Evolutionary conservation across 106 monocot species (phyloP).

Genomic region (Dendrobium catenatum): DNA sequence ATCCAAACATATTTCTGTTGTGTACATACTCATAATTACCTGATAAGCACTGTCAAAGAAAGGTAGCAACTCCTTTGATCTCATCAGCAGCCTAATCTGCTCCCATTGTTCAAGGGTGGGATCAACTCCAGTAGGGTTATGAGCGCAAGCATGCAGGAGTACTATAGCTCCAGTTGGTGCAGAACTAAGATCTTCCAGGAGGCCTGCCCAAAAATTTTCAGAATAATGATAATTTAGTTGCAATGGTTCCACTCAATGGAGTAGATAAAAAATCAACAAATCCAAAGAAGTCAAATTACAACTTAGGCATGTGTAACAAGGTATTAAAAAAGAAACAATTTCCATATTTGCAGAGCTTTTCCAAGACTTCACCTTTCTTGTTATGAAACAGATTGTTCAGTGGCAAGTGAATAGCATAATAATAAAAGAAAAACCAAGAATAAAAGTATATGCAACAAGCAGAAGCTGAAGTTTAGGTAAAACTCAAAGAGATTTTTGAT

Average conservation of each 20-base stretch:
- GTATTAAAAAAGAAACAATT: neutral
- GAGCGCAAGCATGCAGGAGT: conserved; percentile 96
- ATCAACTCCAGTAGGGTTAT: conserved; percentile 97
- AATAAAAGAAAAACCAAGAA: neutral
- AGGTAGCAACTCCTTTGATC: conserved; percentile 75
- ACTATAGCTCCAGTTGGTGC: conserved; percentile 76
- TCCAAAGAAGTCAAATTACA: neutral
- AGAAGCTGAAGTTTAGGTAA: neutral
- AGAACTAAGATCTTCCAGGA: conserved; percentile 71
- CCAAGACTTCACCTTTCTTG: neutral
- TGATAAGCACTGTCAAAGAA: conserved; percentile 99
- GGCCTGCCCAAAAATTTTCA: conserved; percentile 36
- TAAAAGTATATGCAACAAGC: neutral
- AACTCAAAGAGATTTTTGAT: neutral
- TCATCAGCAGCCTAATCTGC: conserved; percentile 77
- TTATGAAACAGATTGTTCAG: neutral
- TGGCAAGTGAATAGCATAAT: neutral
- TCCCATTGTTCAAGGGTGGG: conserved; percentile 91
- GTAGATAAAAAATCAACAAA: neutral
- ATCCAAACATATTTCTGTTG: neutral
- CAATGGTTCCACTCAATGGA: neutral
- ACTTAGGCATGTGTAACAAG: neutral
- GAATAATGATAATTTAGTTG: neutral
- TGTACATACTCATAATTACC: conserved; percentile 36
- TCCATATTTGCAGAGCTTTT: neutral